These are phyloP conservation scores for Thermoascus crustaceus DNA, from an alignment of 2,329 filamentous ascomycete genomes.

Conservation along the genomic window DNA sequence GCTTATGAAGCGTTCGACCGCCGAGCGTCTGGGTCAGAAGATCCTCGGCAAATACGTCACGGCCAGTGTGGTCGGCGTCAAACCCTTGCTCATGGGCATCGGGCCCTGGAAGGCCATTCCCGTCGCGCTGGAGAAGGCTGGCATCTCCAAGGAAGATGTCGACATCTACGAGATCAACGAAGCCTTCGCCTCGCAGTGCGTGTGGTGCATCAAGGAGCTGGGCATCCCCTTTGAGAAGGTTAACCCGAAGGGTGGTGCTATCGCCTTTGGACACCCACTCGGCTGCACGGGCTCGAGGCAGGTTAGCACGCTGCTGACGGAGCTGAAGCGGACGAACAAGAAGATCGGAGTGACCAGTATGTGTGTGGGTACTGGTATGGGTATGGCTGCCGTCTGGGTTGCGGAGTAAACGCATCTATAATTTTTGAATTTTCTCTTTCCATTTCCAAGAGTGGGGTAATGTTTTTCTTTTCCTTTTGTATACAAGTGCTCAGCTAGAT, in stretches of 20 bases:
- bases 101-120: conserved; percentile 96
- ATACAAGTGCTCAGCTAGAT: no score
- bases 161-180: conserved; percentile 99
- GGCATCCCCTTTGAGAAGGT: conserved; percentile 77
- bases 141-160: conserved; percentile 79
- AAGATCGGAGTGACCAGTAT: conserved; percentile 89
- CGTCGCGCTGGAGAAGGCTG: conserved; percentile 78
- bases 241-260: conserved; percentile 94
- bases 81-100: conserved; percentile 90
- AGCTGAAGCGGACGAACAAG: conserved; percentile 75
- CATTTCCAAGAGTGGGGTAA: conserved; percentile 4
- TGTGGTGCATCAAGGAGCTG: conserved; percentile 88
- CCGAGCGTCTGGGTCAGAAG: conserved; percentile 75
- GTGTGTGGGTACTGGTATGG: conserved; percentile 97
- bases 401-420: conserved; percentile 57
- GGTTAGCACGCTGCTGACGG: conserved; percentile 83
- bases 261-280: conserved; percentile 90
- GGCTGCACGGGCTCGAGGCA: conserved; percentile 92
- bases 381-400: conserved; percentile 94
- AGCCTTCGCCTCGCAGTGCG: conserved; percentile 89
- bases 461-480: conserved; percentile 3
- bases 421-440: conserved; percentile 9
- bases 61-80: conserved; percentile 77
- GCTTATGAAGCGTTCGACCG: conserved; percentile 88
- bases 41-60: conserved; percentile 90